Percentiles rank a stretch among this genome's conserved stretches.
Evolutionary conservation across 1,284 basidiomycete genomes (phyloP).

Genomic region (Ustilago cynodontis): DNA sequence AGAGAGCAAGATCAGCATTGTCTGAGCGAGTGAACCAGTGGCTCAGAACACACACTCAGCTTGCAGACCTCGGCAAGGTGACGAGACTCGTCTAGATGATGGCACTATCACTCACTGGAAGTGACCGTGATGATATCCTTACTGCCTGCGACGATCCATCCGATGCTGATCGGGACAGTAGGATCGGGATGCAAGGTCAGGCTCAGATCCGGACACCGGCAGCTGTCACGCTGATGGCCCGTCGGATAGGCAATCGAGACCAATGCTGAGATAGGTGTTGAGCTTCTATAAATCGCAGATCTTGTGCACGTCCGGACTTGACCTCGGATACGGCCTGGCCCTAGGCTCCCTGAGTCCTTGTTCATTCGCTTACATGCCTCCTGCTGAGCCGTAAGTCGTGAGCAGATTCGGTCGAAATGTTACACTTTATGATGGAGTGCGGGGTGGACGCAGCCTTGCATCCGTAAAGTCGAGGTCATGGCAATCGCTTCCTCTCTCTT

Average conservation of each 20-base stretch:
- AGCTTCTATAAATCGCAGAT: neutral
- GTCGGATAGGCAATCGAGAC: constrained; percentile 4
- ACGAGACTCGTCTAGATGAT: too few relatives aligned
- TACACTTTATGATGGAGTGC: constrained; percentile 12
- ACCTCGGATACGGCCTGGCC: constrained; percentile 10
- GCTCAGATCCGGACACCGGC: constrained; percentile 24
- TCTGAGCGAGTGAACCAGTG: too few relatives aligned
- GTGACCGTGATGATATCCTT: neutral
- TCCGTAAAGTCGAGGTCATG: neutral
- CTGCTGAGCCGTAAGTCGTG: neutral
- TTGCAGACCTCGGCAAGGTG: too few relatives aligned
- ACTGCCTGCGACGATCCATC: neutral
- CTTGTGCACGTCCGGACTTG: neutral
- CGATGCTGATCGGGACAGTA: neutral
- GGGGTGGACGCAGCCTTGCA: constrained; percentile 5
- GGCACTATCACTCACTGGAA: neutral
- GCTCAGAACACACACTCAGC: too few relatives aligned
- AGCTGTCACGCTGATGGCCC: constrained; percentile 21
- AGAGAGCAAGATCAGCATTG: too few relatives aligned
- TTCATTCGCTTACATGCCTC: neutral
- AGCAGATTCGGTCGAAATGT: neutral
- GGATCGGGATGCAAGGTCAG: constrained; percentile 18
- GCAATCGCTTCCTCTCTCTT: neutral
- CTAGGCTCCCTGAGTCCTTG: neutral
- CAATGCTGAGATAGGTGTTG: neutral